A percentile compares a stretch with the other conserved stretches of the same genome.
phyloP scores from a whole-genome alignment of 257 asterid species.

The Misopates orontium region DNA sequence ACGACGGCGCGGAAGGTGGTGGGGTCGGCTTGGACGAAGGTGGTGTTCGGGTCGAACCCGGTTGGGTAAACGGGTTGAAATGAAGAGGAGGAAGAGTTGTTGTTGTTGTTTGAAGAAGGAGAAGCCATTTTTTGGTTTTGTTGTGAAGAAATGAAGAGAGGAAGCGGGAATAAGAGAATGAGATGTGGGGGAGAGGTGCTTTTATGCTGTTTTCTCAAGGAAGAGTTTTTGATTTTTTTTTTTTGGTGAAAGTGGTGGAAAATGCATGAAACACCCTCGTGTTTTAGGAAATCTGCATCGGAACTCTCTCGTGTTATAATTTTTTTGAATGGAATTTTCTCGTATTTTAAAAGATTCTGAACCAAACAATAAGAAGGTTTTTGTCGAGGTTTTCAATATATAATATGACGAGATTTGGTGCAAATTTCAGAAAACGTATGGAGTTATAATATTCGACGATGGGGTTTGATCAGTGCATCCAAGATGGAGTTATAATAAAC shows the following conservation, averaged over 20 bases:
- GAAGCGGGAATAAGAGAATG: slow-evolving; percentile 33
- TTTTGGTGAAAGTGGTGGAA: neutral
- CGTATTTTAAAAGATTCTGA: no score
- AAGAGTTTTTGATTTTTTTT: neutral
- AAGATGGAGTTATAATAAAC: no score
- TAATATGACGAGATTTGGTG: no score
- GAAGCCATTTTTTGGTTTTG: slow-evolving; percentile 28
- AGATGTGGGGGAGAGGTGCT: slow-evolving; percentile 27
- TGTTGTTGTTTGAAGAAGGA: slow-evolving; percentile 27
- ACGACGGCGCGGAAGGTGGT: slow-evolving; percentile 80
- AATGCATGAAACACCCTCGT: no score
- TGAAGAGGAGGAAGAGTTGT: slow-evolving; percentile 6
- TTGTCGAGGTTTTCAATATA: no score
- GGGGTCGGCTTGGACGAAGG: slow-evolving; percentile 79
- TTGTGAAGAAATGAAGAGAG: slow-evolving; percentile 14
- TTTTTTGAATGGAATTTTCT: no score
- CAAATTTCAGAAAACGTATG: no score
- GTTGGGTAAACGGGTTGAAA: slow-evolving; percentile 24
- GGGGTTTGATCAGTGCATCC: no score
- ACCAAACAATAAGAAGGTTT: no score
- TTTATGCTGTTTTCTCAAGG: slow-evolving; percentile 25
- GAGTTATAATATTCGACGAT: no score
- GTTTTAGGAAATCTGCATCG: no score
- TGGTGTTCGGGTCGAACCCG: slow-evolving; percentile 48
- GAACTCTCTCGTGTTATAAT: no score